Evolutionary conservation across 257 asterid species (phyloP).

Genomic region (Linderniella brevidens): DNA sequence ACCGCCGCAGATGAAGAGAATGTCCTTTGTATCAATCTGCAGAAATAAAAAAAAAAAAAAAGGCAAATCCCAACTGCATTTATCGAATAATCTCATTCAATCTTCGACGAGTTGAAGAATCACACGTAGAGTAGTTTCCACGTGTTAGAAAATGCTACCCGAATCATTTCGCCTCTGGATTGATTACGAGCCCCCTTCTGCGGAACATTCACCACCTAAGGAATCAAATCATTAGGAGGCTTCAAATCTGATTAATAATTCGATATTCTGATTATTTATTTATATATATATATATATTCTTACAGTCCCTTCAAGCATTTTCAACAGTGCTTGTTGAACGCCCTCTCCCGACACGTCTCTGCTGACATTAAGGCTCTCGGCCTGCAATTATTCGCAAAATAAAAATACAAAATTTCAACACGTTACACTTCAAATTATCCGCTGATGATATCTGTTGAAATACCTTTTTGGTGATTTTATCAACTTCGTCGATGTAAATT

Average conservation of each 20-base stretch:
- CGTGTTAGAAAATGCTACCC: slow-evolving; percentile 40
- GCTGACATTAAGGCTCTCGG: slow-evolving; percentile 89
- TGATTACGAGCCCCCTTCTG: slow-evolving; percentile 97
- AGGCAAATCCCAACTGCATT: too few species aligned
- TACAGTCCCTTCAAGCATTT: slow-evolving; percentile 96
- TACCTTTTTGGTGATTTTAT: slow-evolving; percentile 90
- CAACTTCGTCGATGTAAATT: slow-evolving; percentile 90
- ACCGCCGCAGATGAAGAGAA: slow-evolving; percentile 92
- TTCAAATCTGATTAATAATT: slow-evolving; percentile 1
- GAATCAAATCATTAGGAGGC: slow-evolving; percentile 6
- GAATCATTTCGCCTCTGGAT: slow-evolving; percentile 93
- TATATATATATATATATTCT: slow-evolving; percentile 11
- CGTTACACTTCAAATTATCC: slow-evolving; percentile 1
- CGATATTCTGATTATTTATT: too few species aligned
- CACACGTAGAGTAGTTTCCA: too few species aligned
- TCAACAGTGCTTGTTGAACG: slow-evolving; percentile 87
- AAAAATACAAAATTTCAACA: slow-evolving; percentile 1
- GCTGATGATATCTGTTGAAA: slow-evolving; percentile 1
- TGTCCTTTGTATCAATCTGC: slow-evolving; percentile 94
- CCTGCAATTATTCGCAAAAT: slow-evolving; percentile 28
- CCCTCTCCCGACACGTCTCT: slow-evolving; percentile 98
- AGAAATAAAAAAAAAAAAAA: neutral
- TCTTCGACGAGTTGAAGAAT: slow-evolving; percentile 2
- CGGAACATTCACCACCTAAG: slow-evolving; percentile 89
- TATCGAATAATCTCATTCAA: neutral